phyloP scores from a whole-genome alignment of 345 rosid species.

The Erodium maritimum region DNA sequence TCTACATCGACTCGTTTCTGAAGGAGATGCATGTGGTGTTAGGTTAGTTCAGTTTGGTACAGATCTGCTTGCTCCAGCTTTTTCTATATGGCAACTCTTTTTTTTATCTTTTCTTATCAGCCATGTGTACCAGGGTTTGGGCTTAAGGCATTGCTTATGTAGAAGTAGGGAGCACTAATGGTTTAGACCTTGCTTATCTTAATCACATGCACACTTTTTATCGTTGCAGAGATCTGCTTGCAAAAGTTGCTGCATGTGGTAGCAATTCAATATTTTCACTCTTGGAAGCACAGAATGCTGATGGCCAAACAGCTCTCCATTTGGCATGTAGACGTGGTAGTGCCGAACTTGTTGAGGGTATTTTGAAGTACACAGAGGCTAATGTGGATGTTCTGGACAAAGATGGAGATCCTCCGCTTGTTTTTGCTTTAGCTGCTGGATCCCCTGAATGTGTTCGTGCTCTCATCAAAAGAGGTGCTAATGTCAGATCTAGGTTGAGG shows the following conservation, averaged over 20 bases:
- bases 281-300: conserved; percentile 75
- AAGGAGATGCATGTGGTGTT: conserved; percentile 67
- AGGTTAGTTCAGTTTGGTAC: conserved; percentile 43
- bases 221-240: conserved; percentile 55
- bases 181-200: no score
- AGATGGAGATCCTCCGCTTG: conserved; percentile 96
- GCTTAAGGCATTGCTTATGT: no score
- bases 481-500: conserved; percentile 73
- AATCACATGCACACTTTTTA: not conserved
- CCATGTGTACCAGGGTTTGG: no score
- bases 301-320: conserved; percentile 93
- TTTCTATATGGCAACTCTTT: conserved; percentile 13
- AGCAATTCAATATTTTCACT: conserved; percentile 40
- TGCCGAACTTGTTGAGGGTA: conserved; percentile 67
- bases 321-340: conserved; percentile 97
- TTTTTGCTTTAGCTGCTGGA: conserved; percentile 97
- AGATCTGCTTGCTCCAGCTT: conserved; percentile 7
- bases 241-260: conserved; percentile 62
- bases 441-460: conserved; percentile 88
- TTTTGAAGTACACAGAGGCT: conserved; percentile 54
- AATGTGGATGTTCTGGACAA: conserved; percentile 82
- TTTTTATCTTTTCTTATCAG: no score
- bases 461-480: conserved; percentile 73
- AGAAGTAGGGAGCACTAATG: no score
- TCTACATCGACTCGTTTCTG: conserved; percentile 64